Evolutionary conservation across 345 rosid species (phyloP).

Genomic region (Melastoma malabathricum): DNA sequence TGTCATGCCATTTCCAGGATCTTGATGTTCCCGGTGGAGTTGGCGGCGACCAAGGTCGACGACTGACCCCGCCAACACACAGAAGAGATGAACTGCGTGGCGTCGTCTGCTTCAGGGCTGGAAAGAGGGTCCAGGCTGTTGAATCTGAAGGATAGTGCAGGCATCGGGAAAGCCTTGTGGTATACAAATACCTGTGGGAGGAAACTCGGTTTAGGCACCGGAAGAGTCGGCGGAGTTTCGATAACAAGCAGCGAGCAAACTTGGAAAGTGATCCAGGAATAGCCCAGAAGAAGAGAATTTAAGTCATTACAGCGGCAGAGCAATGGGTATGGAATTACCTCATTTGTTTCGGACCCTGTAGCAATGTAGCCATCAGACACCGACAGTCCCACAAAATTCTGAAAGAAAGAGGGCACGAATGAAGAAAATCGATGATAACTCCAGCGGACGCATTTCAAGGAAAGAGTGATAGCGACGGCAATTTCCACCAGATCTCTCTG

Average conservation of each 20-base stretch:
- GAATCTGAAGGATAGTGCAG: slow-evolving; percentile 70
- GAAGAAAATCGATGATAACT: neutral
- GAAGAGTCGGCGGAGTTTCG: too few species aligned
- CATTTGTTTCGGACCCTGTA: slow-evolving; percentile 95
- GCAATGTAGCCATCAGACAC: slow-evolving; percentile 95
- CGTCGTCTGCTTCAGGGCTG: slow-evolving; percentile 49
- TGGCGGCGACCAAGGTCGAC: slow-evolving; percentile 70
- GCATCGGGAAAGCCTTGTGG: slow-evolving; percentile 98
- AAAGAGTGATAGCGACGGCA: neutral
- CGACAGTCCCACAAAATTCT: slow-evolving; percentile 94
- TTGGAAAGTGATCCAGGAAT: too few species aligned
- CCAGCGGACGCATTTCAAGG: neutral
- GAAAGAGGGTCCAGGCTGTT: slow-evolving; percentile 40
- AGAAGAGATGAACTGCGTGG: slow-evolving; percentile 64
- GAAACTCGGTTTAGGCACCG: neutral
- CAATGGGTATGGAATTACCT: slow-evolving; percentile 33
- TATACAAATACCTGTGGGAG: slow-evolving; percentile 61
- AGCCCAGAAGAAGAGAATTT: too few species aligned
- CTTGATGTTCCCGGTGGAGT: slow-evolving; percentile 82
- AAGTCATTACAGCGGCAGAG: neutral
- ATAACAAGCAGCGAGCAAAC: too few species aligned
- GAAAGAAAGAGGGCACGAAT: slow-evolving; percentile 16
- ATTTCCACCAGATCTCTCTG: neutral
- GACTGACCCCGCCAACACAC: slow-evolving; percentile 87
- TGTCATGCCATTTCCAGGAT: slow-evolving; percentile 67